phyloP scores from a whole-genome alignment of 192 early-diverging fungal species.

The Backusella luteola region DNA sequence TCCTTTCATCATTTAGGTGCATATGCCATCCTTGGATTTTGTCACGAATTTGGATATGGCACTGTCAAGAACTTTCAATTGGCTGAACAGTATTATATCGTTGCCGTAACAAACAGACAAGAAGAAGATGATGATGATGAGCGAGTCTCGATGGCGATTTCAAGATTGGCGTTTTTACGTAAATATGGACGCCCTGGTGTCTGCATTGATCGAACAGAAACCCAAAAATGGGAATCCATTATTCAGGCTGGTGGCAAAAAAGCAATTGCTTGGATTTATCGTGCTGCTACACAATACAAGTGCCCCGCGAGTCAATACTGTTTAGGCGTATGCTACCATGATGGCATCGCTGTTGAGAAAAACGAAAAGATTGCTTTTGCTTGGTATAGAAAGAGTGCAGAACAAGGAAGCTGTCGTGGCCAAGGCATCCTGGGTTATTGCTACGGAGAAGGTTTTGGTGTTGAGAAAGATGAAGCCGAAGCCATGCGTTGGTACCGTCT shows the following conservation, averaged over 20 bases:
- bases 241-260: constrained; percentile 50
- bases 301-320: constrained; percentile 63
- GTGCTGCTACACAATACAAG: constrained; percentile 56
- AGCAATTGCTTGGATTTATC: constrained; percentile 61
- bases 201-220: constrained; percentile 73
- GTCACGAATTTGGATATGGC: constrained; percentile 81
- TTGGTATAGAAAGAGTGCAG: constrained; percentile 66
- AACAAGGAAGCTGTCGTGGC: constrained; percentile 65
- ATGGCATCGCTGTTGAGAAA: constrained; percentile 68
- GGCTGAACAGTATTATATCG: constrained; percentile 8
- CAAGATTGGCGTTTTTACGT: constrained; percentile 73
- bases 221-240: constrained; percentile 71
- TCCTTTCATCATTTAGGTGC: constrained; percentile 39
- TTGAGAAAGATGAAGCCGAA: constrained; percentile 58
- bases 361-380: constrained; percentile 61
- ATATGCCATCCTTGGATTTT: constrained; percentile 72
- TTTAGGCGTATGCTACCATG: constrained; percentile 75
- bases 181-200: constrained; percentile 79
- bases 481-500: constrained; percentile 65
- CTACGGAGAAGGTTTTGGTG: constrained; percentile 74
- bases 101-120: constrained; percentile 58
- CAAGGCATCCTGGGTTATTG: constrained; percentile 74
- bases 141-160: constrained; percentile 59
- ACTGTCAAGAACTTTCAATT: neutral
- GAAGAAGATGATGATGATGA: constrained; percentile 58